A percentile compares a stretch with the other conserved stretches of the same genome.
Conservation (phyloP, 192 early-diverging fungal genomes). For the Pilaira anomala region DNA sequence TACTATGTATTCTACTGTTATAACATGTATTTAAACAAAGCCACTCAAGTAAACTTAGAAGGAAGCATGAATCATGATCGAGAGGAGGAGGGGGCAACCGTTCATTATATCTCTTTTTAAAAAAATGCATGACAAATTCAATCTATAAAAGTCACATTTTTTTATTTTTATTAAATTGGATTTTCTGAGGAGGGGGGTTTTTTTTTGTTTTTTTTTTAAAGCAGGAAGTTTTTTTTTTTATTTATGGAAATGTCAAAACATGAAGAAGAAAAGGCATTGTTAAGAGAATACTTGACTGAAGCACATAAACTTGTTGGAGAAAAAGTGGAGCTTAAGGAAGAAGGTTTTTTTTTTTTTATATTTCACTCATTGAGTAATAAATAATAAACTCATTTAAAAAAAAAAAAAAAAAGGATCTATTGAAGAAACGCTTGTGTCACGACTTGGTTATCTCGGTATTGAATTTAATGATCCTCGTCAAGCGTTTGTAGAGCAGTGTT, state of each 20-base stretch:
- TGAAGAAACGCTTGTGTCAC: constrained; percentile 12
- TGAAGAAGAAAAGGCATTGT: not conserved
- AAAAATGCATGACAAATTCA: too few species aligned
- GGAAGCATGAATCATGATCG: too few species aligned
- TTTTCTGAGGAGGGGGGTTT: too few species aligned
- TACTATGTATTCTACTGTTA: too few species aligned
- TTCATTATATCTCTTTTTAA: too few species aligned
- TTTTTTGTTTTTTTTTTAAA: too few species aligned
- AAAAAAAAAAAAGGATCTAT: constrained; percentile 1
- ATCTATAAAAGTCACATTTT: too few species aligned
- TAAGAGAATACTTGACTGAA: constrained; percentile 1
- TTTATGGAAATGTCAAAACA: constrained; percentile 3
- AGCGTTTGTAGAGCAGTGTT: constrained; percentile 19
- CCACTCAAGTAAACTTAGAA: too few species aligned
- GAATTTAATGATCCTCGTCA: not conserved
- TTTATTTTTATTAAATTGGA: too few species aligned
- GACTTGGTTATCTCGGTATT: constrained; percentile 21
- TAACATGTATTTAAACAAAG: too few species aligned
- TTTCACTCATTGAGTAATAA: not conserved
- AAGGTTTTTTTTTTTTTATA: not conserved
- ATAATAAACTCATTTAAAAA: not conserved
- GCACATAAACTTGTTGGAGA: constrained; percentile 2
- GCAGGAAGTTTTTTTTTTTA: too few species aligned
- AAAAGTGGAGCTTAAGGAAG: constrained; percentile 4
- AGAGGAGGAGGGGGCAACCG: too few species aligned